Evolutionary conservation across 1,284 basidiomycete species (phyloP).

Genomic region (Apiotrichum laibachii): DNA sequence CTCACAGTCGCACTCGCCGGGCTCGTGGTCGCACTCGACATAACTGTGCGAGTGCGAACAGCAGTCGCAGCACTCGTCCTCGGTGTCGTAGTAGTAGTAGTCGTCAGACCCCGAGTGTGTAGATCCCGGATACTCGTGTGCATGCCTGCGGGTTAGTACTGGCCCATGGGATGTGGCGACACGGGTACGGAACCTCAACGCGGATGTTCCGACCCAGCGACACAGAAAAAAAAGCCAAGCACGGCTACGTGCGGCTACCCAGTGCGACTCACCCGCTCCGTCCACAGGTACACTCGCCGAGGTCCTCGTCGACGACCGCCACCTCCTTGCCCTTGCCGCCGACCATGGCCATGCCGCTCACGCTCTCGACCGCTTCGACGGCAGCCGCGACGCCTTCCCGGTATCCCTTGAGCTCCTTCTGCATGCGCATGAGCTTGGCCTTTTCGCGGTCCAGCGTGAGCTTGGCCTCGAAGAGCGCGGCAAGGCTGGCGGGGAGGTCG

Average conservation of each 20-base stretch:
- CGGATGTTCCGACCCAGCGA: too few species aligned
- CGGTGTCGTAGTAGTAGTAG: conserved; percentile 34
- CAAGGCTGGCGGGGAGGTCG: conserved; percentile 45
- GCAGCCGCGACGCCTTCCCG: conserved; percentile 35
- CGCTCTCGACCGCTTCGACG: conserved; percentile 15
- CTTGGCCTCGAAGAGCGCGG: conserved; percentile 50
- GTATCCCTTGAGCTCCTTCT: conserved; percentile 49
- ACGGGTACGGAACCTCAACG: too few species aligned
- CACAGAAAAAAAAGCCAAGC: background rate
- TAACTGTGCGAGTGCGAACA: conserved; percentile 27
- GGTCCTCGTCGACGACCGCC: conserved; percentile 26
- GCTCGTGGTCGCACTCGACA: conserved; percentile 24
- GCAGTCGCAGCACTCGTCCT: conserved; percentile 35
- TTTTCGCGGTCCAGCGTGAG: conserved; percentile 50
- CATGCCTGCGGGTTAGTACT: conserved; percentile 16
- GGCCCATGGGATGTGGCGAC: background rate
- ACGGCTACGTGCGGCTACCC: background rate
- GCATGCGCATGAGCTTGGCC: conserved; percentile 49
- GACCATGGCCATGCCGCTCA: background rate
- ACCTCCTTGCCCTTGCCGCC: conserved; percentile 33
- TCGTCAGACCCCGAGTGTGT: conserved; percentile 34
- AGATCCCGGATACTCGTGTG: conserved; percentile 26
- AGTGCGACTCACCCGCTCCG: conserved; percentile 26
- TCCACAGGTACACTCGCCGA: conserved; percentile 44
- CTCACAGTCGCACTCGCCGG: conserved; percentile 19